phyloP scores from a whole-genome alignment of 305 asterid species.

The Fraxinus angustifolia region DNA sequence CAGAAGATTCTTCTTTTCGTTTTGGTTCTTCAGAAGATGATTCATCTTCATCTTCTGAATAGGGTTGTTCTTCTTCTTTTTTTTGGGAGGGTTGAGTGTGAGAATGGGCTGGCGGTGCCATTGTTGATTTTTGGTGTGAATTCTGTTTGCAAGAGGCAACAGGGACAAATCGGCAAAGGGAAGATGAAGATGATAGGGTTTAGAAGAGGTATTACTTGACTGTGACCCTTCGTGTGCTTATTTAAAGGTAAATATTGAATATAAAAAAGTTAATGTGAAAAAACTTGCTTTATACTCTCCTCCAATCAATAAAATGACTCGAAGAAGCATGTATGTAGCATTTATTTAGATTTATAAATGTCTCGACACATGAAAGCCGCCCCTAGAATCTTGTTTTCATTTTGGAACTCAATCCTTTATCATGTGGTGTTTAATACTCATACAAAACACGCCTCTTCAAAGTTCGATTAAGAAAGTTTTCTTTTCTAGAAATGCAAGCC shows the following conservation, averaged over 20 bases:
- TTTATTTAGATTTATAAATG: too few relatives aligned
- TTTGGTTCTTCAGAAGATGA: slow-evolving; percentile 1
- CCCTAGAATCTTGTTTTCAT: not conserved
- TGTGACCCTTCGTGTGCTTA: not conserved
- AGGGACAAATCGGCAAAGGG: not conserved
- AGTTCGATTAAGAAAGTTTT: not conserved
- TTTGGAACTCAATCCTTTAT: not conserved
- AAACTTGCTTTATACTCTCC: not conserved
- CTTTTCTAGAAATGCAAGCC: not conserved
- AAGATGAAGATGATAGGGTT: not conserved
- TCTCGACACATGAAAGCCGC: not conserved
- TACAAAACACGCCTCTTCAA: not conserved
- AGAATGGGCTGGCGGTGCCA: slow-evolving; percentile 27
- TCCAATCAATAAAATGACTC: not conserved
- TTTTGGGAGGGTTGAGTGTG: slow-evolving; percentile 17
- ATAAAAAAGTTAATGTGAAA: not conserved
- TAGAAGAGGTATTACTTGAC: not conserved
- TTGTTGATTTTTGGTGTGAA: not conserved
- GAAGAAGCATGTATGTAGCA: not conserved
- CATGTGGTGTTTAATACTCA: not conserved
- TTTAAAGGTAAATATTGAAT: not conserved
- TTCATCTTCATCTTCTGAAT: slow-evolving; percentile 18
- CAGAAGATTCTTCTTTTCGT: slow-evolving; percentile 7
- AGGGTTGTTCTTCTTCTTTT: slow-evolving; percentile 7
- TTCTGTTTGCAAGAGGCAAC: not conserved